Evolutionary conservation across 2,329 filamentous ascomycete species (phyloP).

Genomic region (Botryotinia calthae): DNA sequence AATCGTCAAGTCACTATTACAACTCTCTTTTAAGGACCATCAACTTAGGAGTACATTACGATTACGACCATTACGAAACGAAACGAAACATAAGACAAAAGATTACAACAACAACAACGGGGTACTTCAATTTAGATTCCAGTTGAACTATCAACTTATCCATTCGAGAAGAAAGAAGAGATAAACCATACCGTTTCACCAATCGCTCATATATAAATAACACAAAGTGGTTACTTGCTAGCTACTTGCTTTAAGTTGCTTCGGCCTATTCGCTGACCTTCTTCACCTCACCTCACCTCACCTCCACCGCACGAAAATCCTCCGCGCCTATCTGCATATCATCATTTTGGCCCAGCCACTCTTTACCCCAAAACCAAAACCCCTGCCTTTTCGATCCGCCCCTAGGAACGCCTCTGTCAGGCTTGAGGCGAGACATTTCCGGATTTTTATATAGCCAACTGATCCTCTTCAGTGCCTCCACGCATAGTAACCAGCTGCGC

Average conservation of each 20-base stretch:
- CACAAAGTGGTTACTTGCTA: not conserved
- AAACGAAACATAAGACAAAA: conserved; percentile 11
- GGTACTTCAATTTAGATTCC: conserved; percentile 3
- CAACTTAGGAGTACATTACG: not conserved
- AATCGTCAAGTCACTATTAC: conserved; percentile 3
- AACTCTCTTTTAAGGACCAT: not conserved
- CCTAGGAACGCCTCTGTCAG: conserved; percentile 16
- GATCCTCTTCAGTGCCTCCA: conserved; percentile 19
- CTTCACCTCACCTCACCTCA: conserved; percentile 6
- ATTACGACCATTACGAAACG: conserved; percentile 6
- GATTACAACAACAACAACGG: not conserved
- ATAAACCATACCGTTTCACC: conserved; percentile 11
- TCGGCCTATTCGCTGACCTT: conserved; percentile 9
- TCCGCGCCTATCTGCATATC: conserved; percentile 21
- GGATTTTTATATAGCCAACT: conserved; percentile 20
- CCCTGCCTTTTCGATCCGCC: conserved; percentile 16
- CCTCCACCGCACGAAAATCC: conserved; percentile 14
- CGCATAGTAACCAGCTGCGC: conserved; percentile 20
- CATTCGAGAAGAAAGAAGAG: not conserved
- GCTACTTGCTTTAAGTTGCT: conserved; percentile 2
- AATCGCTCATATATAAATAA: conserved; percentile 14
- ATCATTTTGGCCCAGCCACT: conserved; percentile 16
- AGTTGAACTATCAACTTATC: conserved; percentile 9
- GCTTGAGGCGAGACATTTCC: conserved; percentile 19
- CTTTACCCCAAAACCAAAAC: not conserved